Percentiles rank a stretch among this genome's conserved stretches.
Conservation (phyloP, 75 land plant genomes). For the Sequoiadendron giganteum region DNA sequence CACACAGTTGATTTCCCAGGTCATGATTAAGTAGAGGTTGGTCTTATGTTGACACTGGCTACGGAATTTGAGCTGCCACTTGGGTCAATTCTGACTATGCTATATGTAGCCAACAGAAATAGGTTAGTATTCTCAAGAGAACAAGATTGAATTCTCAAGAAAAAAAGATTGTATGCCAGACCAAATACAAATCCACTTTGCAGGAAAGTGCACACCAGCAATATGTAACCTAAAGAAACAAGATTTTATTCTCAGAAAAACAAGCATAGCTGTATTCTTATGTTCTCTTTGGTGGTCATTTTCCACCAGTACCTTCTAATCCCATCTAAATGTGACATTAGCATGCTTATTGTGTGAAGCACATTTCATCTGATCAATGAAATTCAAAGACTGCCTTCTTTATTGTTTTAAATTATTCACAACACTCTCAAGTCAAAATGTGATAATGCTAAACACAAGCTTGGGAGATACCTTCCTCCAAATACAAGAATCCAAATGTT, state of each 20-base stretch:
- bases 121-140: too few relatives aligned
- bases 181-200: not conserved
- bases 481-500: not conserved
- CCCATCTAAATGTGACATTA: too few relatives aligned
- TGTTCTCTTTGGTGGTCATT: too few relatives aligned
- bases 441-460: not conserved
- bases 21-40: not conserved
- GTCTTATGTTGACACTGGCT: not conserved
- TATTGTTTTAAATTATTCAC: not conserved
- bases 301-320: too few relatives aligned
- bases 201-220: not conserved
- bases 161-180: not conserved
- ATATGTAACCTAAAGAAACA: not conserved
- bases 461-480: not conserved
- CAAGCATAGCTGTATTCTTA: too few relatives aligned
- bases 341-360: not conserved
- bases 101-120: too few relatives aligned
- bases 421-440: not conserved
- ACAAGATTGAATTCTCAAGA: too few relatives aligned
- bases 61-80: not conserved
- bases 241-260: too few relatives aligned
- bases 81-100: not conserved
- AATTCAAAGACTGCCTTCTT: not conserved
- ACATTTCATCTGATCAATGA: not conserved
- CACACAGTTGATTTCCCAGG: not conserved